A percentile compares a stretch with the other conserved stretches of the same genome.
Conservation (phyloP, 2,329 filamentous ascomycete species). For the Neofusicoccum parvum region DNA sequence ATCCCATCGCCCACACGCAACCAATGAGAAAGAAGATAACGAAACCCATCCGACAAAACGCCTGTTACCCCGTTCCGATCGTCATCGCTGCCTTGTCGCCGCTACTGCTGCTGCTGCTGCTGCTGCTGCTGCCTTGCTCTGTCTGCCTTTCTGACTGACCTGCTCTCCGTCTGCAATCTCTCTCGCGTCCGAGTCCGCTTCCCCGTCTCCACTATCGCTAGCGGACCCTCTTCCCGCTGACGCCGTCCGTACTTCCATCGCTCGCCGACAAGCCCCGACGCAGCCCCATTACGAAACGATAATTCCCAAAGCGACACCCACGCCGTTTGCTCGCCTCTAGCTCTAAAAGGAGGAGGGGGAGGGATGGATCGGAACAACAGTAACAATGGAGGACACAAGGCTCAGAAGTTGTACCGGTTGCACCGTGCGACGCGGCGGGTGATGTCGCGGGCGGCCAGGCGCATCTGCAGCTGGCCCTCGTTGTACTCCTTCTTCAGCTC, state of each 20-base stretch:
- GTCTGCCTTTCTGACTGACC: too few relatives aligned
- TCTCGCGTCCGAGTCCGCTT: not conserved
- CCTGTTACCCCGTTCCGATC: too few relatives aligned
- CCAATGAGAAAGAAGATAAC: too few relatives aligned
- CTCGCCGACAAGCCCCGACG: too few relatives aligned
- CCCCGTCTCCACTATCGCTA: not conserved
- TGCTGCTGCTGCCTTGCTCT: too few relatives aligned
- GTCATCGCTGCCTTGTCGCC: too few relatives aligned
- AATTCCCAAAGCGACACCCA: not conserved
- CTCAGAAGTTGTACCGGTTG: constrained; percentile 22
- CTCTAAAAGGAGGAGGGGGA: not conserved
- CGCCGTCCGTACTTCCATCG: not conserved
- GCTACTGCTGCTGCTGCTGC: too few relatives aligned
- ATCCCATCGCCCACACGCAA: too few relatives aligned
- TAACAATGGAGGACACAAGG: not conserved
- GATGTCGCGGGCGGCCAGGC: constrained; percentile 18
- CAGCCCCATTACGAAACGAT: not conserved
- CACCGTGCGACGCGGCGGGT: constrained; percentile 20
- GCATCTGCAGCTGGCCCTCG: constrained; percentile 23
- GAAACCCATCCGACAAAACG: too few relatives aligned
- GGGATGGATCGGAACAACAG: not conserved
- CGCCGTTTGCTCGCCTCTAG: too few relatives aligned
- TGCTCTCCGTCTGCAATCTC: too few relatives aligned
- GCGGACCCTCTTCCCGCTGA: not conserved
- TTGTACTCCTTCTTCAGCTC: constrained; percentile 22